phyloP scores from a whole-genome alignment of 2,329 filamentous ascomycete species.

The Periconia digitata region DNA sequence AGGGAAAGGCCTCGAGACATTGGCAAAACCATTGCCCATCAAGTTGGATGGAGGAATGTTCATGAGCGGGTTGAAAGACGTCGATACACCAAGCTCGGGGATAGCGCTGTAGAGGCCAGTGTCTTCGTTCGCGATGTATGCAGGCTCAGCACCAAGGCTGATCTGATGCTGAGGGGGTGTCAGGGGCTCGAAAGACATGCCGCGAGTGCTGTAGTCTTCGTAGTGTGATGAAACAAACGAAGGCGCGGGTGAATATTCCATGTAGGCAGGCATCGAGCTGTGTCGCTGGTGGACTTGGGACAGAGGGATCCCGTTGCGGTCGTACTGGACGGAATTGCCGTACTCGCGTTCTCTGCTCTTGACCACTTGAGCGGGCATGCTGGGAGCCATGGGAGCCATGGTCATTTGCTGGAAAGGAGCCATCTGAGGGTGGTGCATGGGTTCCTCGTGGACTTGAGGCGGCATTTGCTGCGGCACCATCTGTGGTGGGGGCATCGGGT shows the following conservation, averaged over 20 bases:
- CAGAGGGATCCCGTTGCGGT: constrained; percentile 86
- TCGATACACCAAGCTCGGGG: constrained; percentile 78
- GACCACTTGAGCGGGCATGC: constrained; percentile 71
- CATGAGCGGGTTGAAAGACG: constrained; percentile 83
- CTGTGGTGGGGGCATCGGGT: constrained; percentile 89
- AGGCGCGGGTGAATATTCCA: constrained; percentile 96
- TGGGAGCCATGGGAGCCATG: constrained; percentile 71
- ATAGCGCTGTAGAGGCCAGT: constrained; percentile 94
- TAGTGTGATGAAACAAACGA: constrained; percentile 99
- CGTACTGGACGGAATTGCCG: constrained; percentile 74
- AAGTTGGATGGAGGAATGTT: constrained; percentile 86
- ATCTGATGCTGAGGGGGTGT: constrained; percentile 91
- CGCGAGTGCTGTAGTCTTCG: constrained; percentile 95
- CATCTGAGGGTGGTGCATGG: constrained; percentile 24
- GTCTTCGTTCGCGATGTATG: constrained; percentile 98
- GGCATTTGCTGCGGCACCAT: constrained; percentile 68
- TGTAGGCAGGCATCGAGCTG: constrained; percentile 97
- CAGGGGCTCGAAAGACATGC: constrained; percentile 93
- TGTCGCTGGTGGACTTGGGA: constrained; percentile 85
- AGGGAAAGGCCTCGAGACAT: constrained; percentile 67
- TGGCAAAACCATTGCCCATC: constrained; percentile 78
- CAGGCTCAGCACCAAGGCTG: constrained; percentile 80
- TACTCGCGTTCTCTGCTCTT: constrained; percentile 86
- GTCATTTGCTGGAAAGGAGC: constrained; percentile 70
- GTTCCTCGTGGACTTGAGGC: constrained; percentile 60